phyloP scores from a whole-genome alignment of 2,329 filamentous ascomycete species.

The Phaeosphaeriaceae sp. region DNA sequence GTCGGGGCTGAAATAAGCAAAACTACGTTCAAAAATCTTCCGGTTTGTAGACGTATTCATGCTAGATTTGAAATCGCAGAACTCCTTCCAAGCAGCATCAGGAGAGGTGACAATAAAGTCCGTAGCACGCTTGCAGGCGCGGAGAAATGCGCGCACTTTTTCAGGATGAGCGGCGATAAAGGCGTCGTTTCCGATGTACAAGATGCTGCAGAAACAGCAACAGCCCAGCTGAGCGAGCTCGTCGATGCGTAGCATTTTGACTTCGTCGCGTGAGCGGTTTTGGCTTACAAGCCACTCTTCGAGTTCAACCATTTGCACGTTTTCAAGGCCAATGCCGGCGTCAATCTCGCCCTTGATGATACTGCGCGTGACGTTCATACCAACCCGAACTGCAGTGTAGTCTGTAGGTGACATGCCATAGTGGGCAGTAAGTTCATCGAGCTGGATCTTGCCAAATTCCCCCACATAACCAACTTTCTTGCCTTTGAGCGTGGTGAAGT shows the following conservation, averaged over 20 bases:
- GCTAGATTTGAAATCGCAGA: conserved; percentile 73
- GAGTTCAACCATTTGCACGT: conserved; percentile 83
- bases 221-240: conserved; percentile 79
- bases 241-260: conserved; percentile 82
- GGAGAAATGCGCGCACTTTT: conserved; percentile 71
- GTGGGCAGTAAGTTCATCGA: conserved; percentile 79
- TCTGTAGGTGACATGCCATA: conserved; percentile 75
- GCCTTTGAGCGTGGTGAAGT: conserved; percentile 76
- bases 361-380: conserved; percentile 81
- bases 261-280: conserved; percentile 68
- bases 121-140: conserved; percentile 75
- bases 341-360: conserved; percentile 76
- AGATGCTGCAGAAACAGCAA: conserved; percentile 83
- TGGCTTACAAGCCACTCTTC: conserved; percentile 74
- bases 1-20: conserved; percentile 76
- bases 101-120: conserved; percentile 73
- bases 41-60: conserved; percentile 73
- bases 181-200: conserved; percentile 78
- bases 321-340: conserved; percentile 78
- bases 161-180: conserved; percentile 72
- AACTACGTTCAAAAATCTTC: conserved; percentile 82
- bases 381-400: conserved; percentile 78
- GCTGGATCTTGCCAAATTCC: conserved; percentile 82
- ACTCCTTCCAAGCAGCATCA: conserved; percentile 68
- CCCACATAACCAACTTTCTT: conserved; percentile 81